Evolutionary conservation across 306 rosid genomes (phyloP), one percentile per base, ranked within the genome.

Genomic region (Ormosia semicastrata): DNA sequence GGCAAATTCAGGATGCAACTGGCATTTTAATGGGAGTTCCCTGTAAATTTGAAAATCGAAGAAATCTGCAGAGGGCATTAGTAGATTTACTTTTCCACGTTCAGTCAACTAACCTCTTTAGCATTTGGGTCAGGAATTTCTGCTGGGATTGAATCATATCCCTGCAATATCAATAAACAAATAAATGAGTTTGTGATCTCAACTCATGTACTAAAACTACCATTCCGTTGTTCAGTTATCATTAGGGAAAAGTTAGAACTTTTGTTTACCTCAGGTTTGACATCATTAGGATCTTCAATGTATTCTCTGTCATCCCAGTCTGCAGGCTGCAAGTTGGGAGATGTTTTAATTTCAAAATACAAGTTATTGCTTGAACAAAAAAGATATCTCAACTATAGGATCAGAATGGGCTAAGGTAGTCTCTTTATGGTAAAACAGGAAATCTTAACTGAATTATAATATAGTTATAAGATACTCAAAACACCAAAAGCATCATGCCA

Each of bases 111-210:
- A 80, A 94, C 98, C 97, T 92, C 73, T 87, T 92, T 92, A 60
- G 97, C 98, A 17, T 85, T 89, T 46, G 94, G 97, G 57, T 93
- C 98, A 76, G 94, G 94, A 84, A 96, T 90, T 88, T 96, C 97
- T 56, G 54, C 75, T 41, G 97, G 97, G 85, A 92, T 88, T 66
- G 99, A 96, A 84, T 93, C 97, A 64, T 96, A 93, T 71, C 94
- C 98, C 99, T 95, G 90, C 69, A 87, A 84, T 63, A 81, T 66
- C 73, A 80, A 84, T 15, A 65, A 53, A 62, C 11, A 80, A 50
- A 71, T 75, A 66, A 82, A 79, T 76, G 56, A 76, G 37, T 57
- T 32, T 78, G 24, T 24, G 56, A 64, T 39, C 24, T 24, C 24
- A 24, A 36, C 58, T 73, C 18, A 56, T 69, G 50, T 73, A 84